Evolutionary conservation across 306 rosid genomes (phyloP).

Genomic region (Glycine soja): DNA sequence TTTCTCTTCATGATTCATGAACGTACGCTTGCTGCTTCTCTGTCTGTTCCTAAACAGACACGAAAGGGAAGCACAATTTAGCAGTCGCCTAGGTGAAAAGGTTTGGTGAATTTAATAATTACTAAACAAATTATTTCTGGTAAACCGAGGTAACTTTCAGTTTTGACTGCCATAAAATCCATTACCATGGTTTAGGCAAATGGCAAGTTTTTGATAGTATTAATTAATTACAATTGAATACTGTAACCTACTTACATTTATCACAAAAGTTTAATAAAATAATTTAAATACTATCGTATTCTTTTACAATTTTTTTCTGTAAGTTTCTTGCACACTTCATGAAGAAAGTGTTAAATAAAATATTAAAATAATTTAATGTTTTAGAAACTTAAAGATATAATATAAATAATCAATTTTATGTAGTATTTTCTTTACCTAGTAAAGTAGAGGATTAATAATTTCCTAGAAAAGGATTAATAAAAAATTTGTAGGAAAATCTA

Average conservation of each 20-base stretch:
- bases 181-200: too few relatives aligned
- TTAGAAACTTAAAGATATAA: not conserved
- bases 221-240: not conserved
- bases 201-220: not conserved
- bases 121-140: constrained; percentile 46
- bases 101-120: constrained; percentile 36
- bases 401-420: too few relatives aligned
- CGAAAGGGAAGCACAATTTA: constrained; percentile 4
- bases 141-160: constrained; percentile 19
- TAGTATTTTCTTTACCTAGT: too few relatives aligned
- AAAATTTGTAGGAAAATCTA: too few relatives aligned
- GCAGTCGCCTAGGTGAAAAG: constrained; percentile 45
- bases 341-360: too few relatives aligned
- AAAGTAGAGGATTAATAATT: too few relatives aligned
- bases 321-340: not conserved
- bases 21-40: constrained; percentile 35
- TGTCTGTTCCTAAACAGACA: not conserved
- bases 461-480: too few relatives aligned
- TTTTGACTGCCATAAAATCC: constrained; percentile 39
- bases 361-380: not conserved
- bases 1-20: constrained; percentile 3
- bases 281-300: too few relatives aligned
- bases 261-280: too few relatives aligned
- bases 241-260: not conserved
- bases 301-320: too few relatives aligned